phyloP scores from a whole-genome alignment of 2,329 filamentous ascomycete species.

The Podosphaera aphanis region DNA sequence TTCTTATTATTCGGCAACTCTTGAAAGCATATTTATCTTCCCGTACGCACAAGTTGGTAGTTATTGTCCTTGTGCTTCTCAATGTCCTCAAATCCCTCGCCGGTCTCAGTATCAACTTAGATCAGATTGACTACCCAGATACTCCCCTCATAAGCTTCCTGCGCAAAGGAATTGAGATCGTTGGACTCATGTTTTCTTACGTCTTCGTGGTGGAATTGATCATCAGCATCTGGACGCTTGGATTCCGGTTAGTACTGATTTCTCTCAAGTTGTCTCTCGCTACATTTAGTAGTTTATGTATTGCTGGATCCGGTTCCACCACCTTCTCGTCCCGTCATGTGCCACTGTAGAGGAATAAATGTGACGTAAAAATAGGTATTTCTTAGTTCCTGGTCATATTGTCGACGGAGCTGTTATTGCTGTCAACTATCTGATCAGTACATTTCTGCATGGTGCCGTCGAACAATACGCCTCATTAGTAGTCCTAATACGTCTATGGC shows the following conservation, averaged over 20 bases:
- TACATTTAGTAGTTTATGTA: not conserved
- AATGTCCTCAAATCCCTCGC: conserved; percentile 29
- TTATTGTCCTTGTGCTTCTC: conserved; percentile 24
- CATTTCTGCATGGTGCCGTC: conserved; percentile 32
- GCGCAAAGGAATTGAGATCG: conserved; percentile 22
- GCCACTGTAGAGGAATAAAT: not conserved
- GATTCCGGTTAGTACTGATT: conserved; percentile 23
- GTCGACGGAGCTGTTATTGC: conserved; percentile 42
- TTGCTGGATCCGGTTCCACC: not conserved
- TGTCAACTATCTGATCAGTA: conserved; percentile 35
- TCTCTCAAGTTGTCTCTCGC: not conserved
- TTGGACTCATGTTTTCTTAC: conserved; percentile 35
- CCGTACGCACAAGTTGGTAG: conserved; percentile 24
- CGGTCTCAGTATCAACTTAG: conserved; percentile 25
- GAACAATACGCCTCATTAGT: conserved; percentile 44
- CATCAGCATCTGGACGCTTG: conserved; percentile 36
- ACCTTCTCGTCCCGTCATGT: not conserved
- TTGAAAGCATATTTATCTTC: conserved; percentile 18
- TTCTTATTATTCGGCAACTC: not conserved
- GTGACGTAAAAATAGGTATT: conserved; percentile 22
- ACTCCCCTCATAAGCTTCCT: conserved; percentile 16
- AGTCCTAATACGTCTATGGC: conserved; percentile 41
- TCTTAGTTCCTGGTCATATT: conserved; percentile 33
- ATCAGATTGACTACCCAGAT: conserved; percentile 12
- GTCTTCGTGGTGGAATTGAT: conserved; percentile 41